Percentiles rank a stretch among this genome's conserved stretches.
Conservation (phyloP, 78 protist species). For the Pigoraptor vietnamica region DNA sequence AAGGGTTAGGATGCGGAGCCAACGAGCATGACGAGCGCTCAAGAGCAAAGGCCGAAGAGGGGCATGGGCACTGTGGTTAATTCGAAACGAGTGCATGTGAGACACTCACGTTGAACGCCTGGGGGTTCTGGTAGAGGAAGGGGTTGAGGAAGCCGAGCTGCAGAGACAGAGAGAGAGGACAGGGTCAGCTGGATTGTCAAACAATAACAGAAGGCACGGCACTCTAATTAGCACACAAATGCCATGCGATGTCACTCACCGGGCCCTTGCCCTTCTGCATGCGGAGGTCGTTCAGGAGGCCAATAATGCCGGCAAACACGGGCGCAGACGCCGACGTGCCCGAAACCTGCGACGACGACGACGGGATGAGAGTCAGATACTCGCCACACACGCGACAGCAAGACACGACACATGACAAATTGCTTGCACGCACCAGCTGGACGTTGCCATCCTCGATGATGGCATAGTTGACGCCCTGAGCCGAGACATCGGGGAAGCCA, state of each 20-base stretch:
- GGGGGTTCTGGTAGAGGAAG: slow-evolving; percentile 29
- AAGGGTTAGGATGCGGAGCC: too few species aligned
- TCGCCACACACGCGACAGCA: too few species aligned
- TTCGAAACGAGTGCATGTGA: too few species aligned
- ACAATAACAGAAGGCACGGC: not conserved
- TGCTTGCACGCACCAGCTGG: not conserved
- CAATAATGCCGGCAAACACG: slow-evolving; percentile 8
- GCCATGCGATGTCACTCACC: not conserved
- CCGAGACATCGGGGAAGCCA: slow-evolving; percentile 44
- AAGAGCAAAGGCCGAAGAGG: too few species aligned
- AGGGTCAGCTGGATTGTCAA: not conserved
- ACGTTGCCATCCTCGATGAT: not conserved
- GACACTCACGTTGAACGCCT: slow-evolving; percentile 6
- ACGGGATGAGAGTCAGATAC: too few species aligned
- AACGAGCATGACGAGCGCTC: too few species aligned
- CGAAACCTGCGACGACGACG: not conserved
- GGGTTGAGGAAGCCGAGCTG: slow-evolving; percentile 38
- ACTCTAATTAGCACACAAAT: too few species aligned
- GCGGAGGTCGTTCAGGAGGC: slow-evolving; percentile 13
- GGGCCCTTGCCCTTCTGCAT: slow-evolving; percentile 3
- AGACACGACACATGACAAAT: too few species aligned
- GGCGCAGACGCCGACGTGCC: slow-evolving; percentile 9
- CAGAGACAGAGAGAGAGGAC: not conserved
- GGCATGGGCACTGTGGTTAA: too few species aligned
- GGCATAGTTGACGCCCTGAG: slow-evolving; percentile 23